Base-by-base conservation (phyloP, 768 basidiomycete species). In the Suillus hirtellus region DNA sequence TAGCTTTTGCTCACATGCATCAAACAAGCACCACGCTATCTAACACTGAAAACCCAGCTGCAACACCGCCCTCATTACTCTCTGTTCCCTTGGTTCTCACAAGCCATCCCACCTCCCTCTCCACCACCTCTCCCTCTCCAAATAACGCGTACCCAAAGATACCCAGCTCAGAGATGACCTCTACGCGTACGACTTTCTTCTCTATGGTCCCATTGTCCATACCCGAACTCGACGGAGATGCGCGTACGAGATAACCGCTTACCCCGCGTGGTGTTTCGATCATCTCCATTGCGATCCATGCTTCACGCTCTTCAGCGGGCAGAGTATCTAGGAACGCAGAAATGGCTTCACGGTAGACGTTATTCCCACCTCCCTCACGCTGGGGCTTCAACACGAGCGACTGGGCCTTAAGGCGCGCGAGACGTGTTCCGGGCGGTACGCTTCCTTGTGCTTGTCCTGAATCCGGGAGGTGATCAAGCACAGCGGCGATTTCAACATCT, bases 361-460 rank as follows among this genome's bases (percentile, higher is more conserved):
- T 99, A 70, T 98, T 97, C 9, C 96, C 96, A 1, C 96, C 96
- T 2, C 96, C 96, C 79, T 99, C 96, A n/a, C 96, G 84, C 73
- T 99, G 96, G 0, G 96, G 96, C 74, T 99, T 99, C 55, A 99
- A 82, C 2, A 99, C 96, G 34, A 95, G 85, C 7, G 81, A 77
- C 7, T 76, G 72, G 0, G 87, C 81, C 15, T 78, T 47, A 5
- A 27, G 37, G 35, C 67, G 69, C 2, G 74, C 73, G 15, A 68
- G 62, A 0, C 63, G 56, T 52, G 56, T 71, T 31, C 73, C 74
- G 14, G 65, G 46, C 0, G 73, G 68, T 53, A 70, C 72, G 11
- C 7, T 58, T 0, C 62, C 65, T 9, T 55, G 17, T 4, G 4
- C 38, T 54, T 34, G 44, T 19, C n/a, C 58, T 2, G 55, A 17